Base-by-base conservation (phyloP, 257 asterid genomes). In the Perilla frutescens region DNA sequence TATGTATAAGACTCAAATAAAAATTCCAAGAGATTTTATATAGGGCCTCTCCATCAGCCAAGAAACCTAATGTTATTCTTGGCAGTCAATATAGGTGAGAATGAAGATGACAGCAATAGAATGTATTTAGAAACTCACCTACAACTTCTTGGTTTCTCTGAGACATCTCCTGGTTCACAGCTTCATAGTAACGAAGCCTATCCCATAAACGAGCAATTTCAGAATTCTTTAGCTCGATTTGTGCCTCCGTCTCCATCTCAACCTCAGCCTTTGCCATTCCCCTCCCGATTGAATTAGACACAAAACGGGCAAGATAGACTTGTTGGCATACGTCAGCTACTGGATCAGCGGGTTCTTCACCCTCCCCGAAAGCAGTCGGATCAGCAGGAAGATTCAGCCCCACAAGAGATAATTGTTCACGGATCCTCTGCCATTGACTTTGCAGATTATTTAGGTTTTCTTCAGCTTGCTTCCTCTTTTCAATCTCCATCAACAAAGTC, bases 151-250 rank as follows among this genome's bases (percentile, higher is more conserved):
- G 99, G 82, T 92, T 95, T 81, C 99, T 86, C 71, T 90, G 98
- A 62, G 98, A 95, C 99, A 95, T 92, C 87, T 95, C 96, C 80
- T 87, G 89, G 77, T 90, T 95, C 81, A 92, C 97, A 66, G 99
- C 90, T 79, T 92, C 98, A 41, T 90, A 92, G 78, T 92, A 95
- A 77, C 66, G 96, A 59, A 95, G 93, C 78, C 82, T 88, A 79
- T 95, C 98, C 85, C 82, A 82, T 72, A 95, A 76, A 29, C 99
- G 96, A 72, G 96, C 87, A 66, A 92, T 88, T 78, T 95, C 99
- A 58, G 75, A 49, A 85, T 92, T 90, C 82, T 95, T 95, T 55
- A 71, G 70, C 81, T 89, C 88, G 66, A 92, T 62, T 74, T 83
- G 96, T 75, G 90, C 90, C 81, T 92, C 96, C 96, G 87, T 90